Evolutionary conservation across 345 rosid genomes (phyloP).

Genomic region (Acer yangbiense): DNA sequence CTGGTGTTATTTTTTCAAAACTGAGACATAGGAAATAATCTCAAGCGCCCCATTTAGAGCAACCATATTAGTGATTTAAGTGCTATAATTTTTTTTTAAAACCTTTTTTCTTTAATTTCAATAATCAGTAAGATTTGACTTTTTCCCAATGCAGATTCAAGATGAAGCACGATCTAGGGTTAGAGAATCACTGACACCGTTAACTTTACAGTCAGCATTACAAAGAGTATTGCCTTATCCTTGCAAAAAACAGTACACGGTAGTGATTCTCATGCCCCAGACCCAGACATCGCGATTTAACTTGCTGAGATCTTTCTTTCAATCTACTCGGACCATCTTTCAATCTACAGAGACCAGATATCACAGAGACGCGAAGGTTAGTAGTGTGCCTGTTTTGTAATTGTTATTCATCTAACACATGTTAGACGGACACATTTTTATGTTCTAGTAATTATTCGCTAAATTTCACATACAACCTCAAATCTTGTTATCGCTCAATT

Average conservation of each 20-base stretch:
- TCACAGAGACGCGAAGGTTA: constrained; percentile 66
- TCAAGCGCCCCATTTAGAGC: background rate
- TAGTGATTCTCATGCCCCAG: constrained; percentile 80
- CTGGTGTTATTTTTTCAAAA: background rate
- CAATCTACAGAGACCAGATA: constrained; percentile 21
- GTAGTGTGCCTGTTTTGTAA: constrained; percentile 16
- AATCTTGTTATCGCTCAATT: background rate
- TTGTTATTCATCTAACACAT: background rate
- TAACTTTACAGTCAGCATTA: constrained; percentile 57
- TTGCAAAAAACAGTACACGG: constrained; percentile 76
- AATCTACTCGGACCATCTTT: constrained; percentile 31
- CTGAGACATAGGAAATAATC: background rate
- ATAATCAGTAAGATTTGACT: background rate
- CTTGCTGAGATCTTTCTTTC: constrained; percentile 48
- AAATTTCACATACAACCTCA: background rate
- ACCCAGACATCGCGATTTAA: constrained; percentile 54
- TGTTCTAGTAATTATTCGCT: background rate
- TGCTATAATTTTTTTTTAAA: background rate
- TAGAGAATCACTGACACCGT: constrained; percentile 60
- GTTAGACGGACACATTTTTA: constrained; percentile 6
- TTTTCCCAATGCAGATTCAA: constrained; percentile 47
- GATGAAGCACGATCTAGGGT: constrained; percentile 75
- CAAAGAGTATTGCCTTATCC: constrained; percentile 73
- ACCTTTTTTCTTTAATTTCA: background rate
- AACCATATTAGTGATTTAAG: background rate